Conservation (phyloP, 345 rosid species). For the Cardamine chenopodiifolia region DNA sequence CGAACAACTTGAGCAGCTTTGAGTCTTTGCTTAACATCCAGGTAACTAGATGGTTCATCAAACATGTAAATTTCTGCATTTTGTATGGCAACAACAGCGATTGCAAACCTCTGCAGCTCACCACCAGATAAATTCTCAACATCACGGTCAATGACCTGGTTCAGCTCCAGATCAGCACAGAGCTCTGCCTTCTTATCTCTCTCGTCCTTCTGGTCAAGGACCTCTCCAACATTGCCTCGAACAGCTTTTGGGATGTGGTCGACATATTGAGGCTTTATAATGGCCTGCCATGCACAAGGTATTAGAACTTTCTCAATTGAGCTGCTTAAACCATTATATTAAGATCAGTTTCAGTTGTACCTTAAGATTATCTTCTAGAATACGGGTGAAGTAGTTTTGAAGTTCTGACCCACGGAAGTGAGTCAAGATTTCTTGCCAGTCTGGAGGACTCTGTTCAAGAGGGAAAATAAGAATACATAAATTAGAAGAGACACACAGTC, state of each 20-base stretch:
- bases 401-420: constrained; percentile 96
- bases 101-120: constrained; percentile 97
- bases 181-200: constrained; percentile 74
- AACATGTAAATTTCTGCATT: constrained; percentile 99
- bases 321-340: background rate
- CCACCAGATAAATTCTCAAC: constrained; percentile 97
- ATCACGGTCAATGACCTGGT: constrained; percentile 90
- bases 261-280: constrained; percentile 97
- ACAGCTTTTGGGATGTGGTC: constrained; percentile 98
- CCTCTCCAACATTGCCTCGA: constrained; percentile 91
- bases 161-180: constrained; percentile 80
- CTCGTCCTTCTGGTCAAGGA: constrained; percentile 93
- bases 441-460: constrained; percentile 84
- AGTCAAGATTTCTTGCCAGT: constrained; percentile 98
- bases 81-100: constrained; percentile 93
- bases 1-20: constrained; percentile 96
- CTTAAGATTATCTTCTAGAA: constrained; percentile 94
- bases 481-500: constrained; percentile 3
- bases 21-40: constrained; percentile 98
- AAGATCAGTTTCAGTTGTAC: constrained; percentile 36
- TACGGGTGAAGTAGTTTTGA: constrained; percentile 95
- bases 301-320: background rate
- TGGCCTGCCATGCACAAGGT: constrained; percentile 56
- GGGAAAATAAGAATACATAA: background rate
- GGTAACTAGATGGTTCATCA: constrained; percentile 99